phyloP scores from a whole-genome alignment of 2,329 filamentous ascomycete species.

The Monilinia polystroma region DNA sequence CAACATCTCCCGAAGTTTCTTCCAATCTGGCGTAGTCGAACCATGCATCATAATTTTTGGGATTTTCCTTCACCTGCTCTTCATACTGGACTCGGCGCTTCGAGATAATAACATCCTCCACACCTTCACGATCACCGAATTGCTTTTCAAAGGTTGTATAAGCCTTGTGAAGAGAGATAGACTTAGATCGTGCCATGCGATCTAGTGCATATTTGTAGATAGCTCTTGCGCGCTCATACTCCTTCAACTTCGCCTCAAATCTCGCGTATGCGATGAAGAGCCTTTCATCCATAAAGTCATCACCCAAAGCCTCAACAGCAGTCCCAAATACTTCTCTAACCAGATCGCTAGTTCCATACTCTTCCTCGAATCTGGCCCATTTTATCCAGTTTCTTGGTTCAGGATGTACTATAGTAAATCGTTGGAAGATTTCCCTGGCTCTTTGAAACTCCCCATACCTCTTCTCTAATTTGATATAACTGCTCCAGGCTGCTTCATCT shows the following conservation, averaged over 20 bases:
- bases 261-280: slow-evolving; percentile 94
- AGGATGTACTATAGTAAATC: slow-evolving; percentile 89
- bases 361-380: slow-evolving; percentile 96
- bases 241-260: slow-evolving; percentile 91
- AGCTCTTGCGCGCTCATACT: slow-evolving; percentile 87
- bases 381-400: slow-evolving; percentile 98
- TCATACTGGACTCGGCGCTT: slow-evolving; percentile 93
- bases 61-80: slow-evolving; percentile 87
- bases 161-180: slow-evolving; percentile 80
- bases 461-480: slow-evolving; percentile 97
- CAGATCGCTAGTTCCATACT: slow-evolving; percentile 85
- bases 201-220: slow-evolving; percentile 98
- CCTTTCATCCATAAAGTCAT: slow-evolving; percentile 94
- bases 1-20: slow-evolving; percentile 77
- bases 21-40: slow-evolving; percentile 92
- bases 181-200: slow-evolving; percentile 83
- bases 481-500: slow-evolving; percentile 90
- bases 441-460: slow-evolving; percentile 88
- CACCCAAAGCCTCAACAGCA: slow-evolving; percentile 84
- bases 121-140: slow-evolving; percentile 87
- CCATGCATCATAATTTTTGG: slow-evolving; percentile 97
- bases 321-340: slow-evolving; percentile 89
- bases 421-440: slow-evolving; percentile 84
- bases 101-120: slow-evolving; percentile 93
- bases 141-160: slow-evolving; percentile 99